These are phyloP conservation scores for Populus hybrid DNA, from an alignment of 441 rosid genomes.

Conservation along the genomic window DNA sequence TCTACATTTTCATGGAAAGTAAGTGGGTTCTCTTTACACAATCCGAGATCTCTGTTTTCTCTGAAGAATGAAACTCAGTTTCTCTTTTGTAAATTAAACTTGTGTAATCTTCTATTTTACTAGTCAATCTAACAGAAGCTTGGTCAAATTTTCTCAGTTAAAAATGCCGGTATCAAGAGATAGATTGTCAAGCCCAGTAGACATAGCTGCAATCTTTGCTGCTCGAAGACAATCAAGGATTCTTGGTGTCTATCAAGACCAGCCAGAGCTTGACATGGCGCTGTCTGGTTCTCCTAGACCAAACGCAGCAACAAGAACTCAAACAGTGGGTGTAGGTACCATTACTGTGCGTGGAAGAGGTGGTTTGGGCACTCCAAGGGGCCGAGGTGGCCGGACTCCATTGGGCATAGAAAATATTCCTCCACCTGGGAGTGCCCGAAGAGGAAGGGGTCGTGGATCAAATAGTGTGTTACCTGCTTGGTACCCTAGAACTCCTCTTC, in stretches of 20 bases:
- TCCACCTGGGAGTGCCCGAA: constrained; percentile 25
- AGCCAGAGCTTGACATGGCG: constrained; percentile 17
- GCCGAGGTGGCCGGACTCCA: constrained; percentile 29
- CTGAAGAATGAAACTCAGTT: background rate
- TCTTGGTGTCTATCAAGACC: constrained; percentile 36
- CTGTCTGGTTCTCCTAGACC: constrained; percentile 27
- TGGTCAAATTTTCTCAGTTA: background rate
- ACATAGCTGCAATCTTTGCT: constrained; percentile 38
- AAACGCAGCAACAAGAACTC: constrained; percentile 4
- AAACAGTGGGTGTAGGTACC: constrained; percentile 21
- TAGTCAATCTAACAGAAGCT: background rate
- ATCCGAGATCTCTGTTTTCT: background rate
- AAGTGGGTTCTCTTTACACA: background rate
- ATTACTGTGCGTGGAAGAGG: constrained; percentile 31
- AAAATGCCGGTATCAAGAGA: constrained; percentile 72
- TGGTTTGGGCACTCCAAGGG: constrained; percentile 39
- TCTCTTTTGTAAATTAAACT: background rate
- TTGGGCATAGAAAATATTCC: constrained; percentile 44
- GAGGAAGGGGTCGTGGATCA: constrained; percentile 28
- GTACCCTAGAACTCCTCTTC: constrained; percentile 85
- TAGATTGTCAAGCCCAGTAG: constrained; percentile 49
- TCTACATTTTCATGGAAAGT: background rate
- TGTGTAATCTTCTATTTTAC: background rate
- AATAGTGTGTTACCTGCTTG: constrained; percentile 56
- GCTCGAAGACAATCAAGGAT: constrained; percentile 35